Conservation (phyloP, 2,329 filamentous ascomycete genomes). For the Colletotrichum agaves region DNA sequence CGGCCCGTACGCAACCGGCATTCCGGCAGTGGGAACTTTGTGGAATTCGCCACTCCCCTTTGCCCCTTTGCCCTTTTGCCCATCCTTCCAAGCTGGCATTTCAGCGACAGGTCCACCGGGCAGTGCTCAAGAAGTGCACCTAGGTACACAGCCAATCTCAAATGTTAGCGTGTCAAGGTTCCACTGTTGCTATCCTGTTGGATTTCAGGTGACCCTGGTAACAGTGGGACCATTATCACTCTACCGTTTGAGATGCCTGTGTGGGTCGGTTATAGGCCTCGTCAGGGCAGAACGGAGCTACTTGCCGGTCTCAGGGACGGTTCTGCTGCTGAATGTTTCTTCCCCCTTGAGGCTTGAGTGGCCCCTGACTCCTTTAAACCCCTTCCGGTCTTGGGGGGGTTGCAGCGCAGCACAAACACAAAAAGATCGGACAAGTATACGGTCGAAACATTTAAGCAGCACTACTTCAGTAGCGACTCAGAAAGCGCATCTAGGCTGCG, state of each 20-base stretch:
- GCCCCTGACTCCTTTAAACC: constrained; percentile 2
- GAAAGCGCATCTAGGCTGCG: neutral
- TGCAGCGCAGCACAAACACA: neutral
- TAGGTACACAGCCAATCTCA: too few relatives aligned
- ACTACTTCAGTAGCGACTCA: neutral
- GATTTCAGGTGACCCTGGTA: too few relatives aligned
- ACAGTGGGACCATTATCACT: too few relatives aligned
- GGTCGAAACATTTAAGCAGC: neutral
- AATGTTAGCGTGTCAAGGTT: too few relatives aligned
- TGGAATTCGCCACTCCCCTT: constrained; percentile 11
- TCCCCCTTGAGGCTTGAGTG: neutral
- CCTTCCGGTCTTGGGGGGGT: neutral
- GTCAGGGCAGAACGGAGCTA: constrained; percentile 23
- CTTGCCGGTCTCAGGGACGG: neutral
- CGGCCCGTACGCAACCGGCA: constrained; percentile 28
- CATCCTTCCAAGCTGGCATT: constrained; percentile 9
- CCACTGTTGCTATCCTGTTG: too few relatives aligned
- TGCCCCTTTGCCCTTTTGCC: neutral
- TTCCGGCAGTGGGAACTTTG: constrained; percentile 16
- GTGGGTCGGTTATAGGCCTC: too few relatives aligned
- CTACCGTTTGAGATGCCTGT: too few relatives aligned
- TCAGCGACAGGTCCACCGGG: constrained; percentile 18
- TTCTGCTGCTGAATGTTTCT: neutral
- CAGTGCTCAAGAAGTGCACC: constrained; percentile 26
- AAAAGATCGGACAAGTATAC: neutral